These are phyloP conservation scores for Clausena lansium DNA, from an alignment of 345 rosid species.

Conservation along the genomic window DNA sequence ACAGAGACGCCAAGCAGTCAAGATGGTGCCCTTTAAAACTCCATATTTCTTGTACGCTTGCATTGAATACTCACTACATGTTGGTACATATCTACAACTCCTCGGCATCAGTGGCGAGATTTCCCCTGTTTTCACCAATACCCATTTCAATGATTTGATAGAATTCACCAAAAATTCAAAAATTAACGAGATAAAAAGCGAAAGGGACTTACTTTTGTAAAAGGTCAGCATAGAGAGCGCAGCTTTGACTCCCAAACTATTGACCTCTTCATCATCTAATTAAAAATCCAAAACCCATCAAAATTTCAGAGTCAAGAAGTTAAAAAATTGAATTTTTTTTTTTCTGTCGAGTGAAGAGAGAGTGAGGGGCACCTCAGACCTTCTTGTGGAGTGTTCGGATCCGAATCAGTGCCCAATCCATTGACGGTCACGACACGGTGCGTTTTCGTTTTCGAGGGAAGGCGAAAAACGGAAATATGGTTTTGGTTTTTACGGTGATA, in stretches of 20 bases:
- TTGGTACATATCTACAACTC: slow-evolving; percentile 80
- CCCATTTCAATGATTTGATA: background rate
- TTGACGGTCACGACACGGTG: slow-evolving; percentile 26
- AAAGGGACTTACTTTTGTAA: slow-evolving; percentile 56
- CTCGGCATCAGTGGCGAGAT: slow-evolving; percentile 79
- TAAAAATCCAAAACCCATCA: slow-evolving; percentile 3
- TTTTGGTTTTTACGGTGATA: slow-evolving; percentile 1
- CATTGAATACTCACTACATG: slow-evolving; percentile 93
- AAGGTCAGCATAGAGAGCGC: slow-evolving; percentile 72
- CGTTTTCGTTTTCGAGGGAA: slow-evolving; percentile 20
- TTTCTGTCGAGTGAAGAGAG: background rate
- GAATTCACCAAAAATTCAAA: background rate
- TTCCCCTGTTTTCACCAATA: slow-evolving; percentile 54
- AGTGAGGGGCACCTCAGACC: slow-evolving; percentile 20
- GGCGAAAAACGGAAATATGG: slow-evolving; percentile 1
- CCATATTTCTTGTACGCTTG: slow-evolving; percentile 94
- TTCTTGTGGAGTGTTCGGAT: slow-evolving; percentile 31
- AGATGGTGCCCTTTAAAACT: slow-evolving; percentile 58
- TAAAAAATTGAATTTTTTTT: background rate
- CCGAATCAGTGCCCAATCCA: slow-evolving; percentile 28
- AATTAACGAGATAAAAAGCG: background rate
- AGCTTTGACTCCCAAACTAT: slow-evolving; percentile 69
- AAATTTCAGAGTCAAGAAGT: background rate
- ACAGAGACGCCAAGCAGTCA: slow-evolving; percentile 84
- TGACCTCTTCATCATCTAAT: slow-evolving; percentile 45